A percentile compares a stretch with the other conserved stretches of the same genome.
Conservation (phyloP, 1,139 yeast genomes). For the Protomyces inundatus region DNA sequence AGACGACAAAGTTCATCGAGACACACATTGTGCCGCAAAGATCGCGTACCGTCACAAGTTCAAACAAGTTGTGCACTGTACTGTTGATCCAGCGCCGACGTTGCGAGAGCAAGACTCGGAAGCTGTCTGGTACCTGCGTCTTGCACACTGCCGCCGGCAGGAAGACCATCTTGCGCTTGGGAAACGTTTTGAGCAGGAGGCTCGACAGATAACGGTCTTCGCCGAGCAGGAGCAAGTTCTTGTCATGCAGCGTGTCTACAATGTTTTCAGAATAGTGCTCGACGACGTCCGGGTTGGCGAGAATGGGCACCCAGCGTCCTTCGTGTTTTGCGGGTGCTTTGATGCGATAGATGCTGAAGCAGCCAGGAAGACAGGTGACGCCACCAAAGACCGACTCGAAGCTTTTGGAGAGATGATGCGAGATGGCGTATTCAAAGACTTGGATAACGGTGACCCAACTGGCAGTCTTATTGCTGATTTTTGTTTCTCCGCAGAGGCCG, state of each 20-base stretch:
- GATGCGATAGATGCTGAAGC: conserved; percentile 48
- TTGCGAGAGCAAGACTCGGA: conserved; percentile 78
- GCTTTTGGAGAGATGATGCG: conserved; percentile 44
- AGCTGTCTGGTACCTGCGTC: conserved; percentile 81
- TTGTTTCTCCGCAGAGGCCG: conserved; percentile 45
- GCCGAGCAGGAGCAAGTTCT: conserved; percentile 81
- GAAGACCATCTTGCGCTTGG: conserved; percentile 86
- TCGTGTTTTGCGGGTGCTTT: conserved; percentile 86
- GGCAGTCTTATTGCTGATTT: conserved; percentile 40
- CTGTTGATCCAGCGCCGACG: conserved; percentile 99
- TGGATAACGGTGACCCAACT: conserved; percentile 44
- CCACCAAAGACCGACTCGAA: conserved; percentile 44
- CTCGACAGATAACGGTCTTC: conserved; percentile 89
- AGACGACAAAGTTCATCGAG: conserved; percentile 92
- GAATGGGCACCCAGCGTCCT: conserved; percentile 94
- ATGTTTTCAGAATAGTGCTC: conserved; percentile 90
- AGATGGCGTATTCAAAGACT: conserved; percentile 44
- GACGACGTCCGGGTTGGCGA: conserved; percentile 93
- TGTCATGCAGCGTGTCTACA: conserved; percentile 79
- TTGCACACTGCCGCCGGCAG: conserved; percentile 94
- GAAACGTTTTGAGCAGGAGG: conserved; percentile 86
- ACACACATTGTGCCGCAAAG: conserved; percentile 95
- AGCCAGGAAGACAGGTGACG: conserved; percentile 46
- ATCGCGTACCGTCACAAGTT: conserved; percentile 78
- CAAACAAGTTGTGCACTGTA: conserved; percentile 92